phyloP scores from a whole-genome alignment of 2,329 filamentous ascomycete genomes.

The Ascochyta clinopodiicola region DNA sequence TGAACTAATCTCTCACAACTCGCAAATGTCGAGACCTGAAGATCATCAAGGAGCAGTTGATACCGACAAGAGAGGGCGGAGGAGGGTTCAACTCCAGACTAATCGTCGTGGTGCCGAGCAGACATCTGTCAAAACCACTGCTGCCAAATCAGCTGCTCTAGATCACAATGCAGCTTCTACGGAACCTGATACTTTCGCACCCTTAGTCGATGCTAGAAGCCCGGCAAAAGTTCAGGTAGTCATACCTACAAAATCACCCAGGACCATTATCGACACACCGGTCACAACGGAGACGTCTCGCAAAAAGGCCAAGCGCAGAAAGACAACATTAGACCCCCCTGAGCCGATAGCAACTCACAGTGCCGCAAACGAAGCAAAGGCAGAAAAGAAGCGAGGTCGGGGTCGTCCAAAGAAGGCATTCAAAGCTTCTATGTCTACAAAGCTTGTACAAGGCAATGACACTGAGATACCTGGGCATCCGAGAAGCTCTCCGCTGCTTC shows the following conservation, averaged over 20 bases:
- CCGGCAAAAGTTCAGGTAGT: conserved; percentile 34
- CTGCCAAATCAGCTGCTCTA: not conserved
- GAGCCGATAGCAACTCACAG: not conserved
- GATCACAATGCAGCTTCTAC: not conserved
- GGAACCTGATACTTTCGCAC: not conserved
- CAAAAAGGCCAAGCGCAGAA: conserved; percentile 33
- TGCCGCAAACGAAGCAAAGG: conserved; percentile 1
- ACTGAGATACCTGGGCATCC: not conserved
- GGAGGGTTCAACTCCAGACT: not conserved
- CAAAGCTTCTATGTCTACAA: conserved; percentile 2
- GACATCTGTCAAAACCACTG: not conserved
- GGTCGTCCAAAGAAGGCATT: conserved; percentile 40
- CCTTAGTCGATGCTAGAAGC: conserved; percentile 8
- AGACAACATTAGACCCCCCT: conserved; percentile 25
- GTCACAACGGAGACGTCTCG: not conserved
- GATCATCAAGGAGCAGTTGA: not conserved
- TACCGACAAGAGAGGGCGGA: not conserved
- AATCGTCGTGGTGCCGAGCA: not conserved
- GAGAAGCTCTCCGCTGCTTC: not conserved
- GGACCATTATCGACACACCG: conserved; percentile 2
- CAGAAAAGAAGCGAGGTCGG: conserved; percentile 39
- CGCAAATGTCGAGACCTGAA: not conserved
- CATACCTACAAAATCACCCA: conserved; percentile 26
- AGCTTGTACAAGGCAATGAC: conserved; percentile 8
- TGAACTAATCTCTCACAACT: conserved; percentile 32